Base-by-base conservation (phyloP, 768 basidiomycete genomes). In the Pisolithus sp. region DNA sequence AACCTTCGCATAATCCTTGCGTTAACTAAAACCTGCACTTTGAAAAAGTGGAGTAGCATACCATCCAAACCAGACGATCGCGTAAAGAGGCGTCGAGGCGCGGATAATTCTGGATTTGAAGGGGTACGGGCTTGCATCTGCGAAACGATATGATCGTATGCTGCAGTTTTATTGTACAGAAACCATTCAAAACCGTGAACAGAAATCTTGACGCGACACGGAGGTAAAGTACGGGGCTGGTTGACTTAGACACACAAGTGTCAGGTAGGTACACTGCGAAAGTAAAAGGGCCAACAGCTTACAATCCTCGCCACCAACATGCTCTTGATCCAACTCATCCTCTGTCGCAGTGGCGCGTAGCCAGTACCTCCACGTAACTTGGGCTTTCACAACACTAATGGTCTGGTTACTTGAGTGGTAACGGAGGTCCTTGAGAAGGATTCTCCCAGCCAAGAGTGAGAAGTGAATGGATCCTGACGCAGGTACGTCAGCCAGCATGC, bases 321-420 rank as follows among this genome's bases (percentile, higher is more conserved):
- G 60, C 54, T 68, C 61, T 59, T 69, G 69, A 52, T 73, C 72
- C 23, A 89, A 69, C 58, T 89, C 87, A 45, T 85, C 80, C 57
- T 85, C 86, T n/a, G 81, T 77, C 8, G 86, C 80, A 2, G 93
- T 86, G 38, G 77, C 72, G 51, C 92, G 83, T 45, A 91, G 76
- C 95, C 95, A 98, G 66, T 95, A 97, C 56, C 91, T 78, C 93
- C 94, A 98, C 57, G 86, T 86, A 45, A 97, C 67, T 62, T 91
- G 83, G 2, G 85, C 89, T 68, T 91, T 89, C 44, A 91, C 80
- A 47, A 93, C 77, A 55, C 83, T 82, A 41, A 94, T 75, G 18
- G 88, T 90, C 66, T 96, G 88, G 68, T 95, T 97, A 63, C 89
- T 87, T 2, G 93, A 94, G 67, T 95, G 83, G 66, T 97, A 97